Evolutionary conservation across 1,139 yeast species (phyloP).

Genomic region (Saccharomycopsis hybrid): DNA sequence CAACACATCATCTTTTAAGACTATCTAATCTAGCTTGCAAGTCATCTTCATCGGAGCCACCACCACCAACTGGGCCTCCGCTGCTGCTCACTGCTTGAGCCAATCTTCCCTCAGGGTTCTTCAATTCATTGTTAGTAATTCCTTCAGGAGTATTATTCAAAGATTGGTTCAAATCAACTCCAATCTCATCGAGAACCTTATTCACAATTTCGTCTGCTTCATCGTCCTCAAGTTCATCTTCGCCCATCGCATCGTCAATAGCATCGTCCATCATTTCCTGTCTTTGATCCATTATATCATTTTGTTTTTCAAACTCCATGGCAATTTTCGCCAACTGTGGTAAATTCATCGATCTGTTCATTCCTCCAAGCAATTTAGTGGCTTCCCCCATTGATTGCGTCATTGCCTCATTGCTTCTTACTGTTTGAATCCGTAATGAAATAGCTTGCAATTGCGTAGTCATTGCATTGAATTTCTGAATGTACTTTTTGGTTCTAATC

Average conservation of each 20-base stretch:
- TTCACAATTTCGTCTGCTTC: constrained; percentile 90
- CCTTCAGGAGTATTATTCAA: constrained; percentile 65
- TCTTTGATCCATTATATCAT: constrained; percentile 96
- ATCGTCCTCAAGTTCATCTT: constrained; percentile 69
- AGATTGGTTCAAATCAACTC: constrained; percentile 69
- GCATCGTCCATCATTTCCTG: constrained; percentile 99
- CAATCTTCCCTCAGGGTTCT: constrained; percentile 32
- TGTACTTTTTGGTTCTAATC: constrained; percentile 75
- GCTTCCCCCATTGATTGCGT: constrained; percentile 93
- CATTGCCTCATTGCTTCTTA: constrained; percentile 93
- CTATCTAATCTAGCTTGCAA: constrained; percentile 85
- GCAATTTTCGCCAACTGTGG: constrained; percentile 87
- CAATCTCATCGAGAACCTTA: constrained; percentile 92
- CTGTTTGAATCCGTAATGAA: constrained; percentile 82
- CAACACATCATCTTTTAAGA: constrained; percentile 51
- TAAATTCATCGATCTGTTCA: constrained; percentile 85
- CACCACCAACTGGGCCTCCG: constrained; percentile 32
- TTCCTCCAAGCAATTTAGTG: constrained; percentile 70
- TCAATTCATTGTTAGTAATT: constrained; percentile 31
- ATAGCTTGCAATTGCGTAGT: constrained; percentile 94
- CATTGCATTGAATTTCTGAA: constrained; percentile 88
- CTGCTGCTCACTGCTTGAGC: constrained; percentile 44
- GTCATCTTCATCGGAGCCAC: constrained; percentile 62
- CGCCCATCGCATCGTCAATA: constrained; percentile 90
- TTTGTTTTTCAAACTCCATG: constrained; percentile 91